Conservation (phyloP, 1,139 yeast species). For the Saccharomyces hybrid region DNA sequence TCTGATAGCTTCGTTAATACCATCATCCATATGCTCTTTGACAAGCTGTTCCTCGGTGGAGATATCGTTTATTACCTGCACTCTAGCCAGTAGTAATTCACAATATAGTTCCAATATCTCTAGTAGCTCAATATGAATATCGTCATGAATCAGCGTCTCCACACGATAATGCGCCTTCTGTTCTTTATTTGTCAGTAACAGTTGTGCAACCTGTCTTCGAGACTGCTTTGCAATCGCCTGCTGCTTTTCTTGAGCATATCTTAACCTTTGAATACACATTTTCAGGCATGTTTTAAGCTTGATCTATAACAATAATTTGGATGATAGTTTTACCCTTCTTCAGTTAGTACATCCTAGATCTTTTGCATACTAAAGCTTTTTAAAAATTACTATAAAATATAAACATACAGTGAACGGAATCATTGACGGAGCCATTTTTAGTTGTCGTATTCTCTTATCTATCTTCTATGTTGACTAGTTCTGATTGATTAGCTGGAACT, state of each 20-base stretch:
- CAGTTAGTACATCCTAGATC: neutral
- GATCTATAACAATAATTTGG: constrained; percentile 13
- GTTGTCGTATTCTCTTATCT: neutral
- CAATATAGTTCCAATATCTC: constrained; percentile 80
- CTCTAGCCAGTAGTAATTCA: constrained; percentile 72
- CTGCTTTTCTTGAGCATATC: constrained; percentile 76
- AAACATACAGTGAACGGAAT: neutral
- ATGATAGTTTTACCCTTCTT: neutral
- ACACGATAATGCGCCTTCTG: constrained; percentile 80
- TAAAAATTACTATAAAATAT: neutral
- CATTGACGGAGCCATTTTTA: neutral
- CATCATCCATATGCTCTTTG: constrained; percentile 28
- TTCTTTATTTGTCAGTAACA: constrained; percentile 64
- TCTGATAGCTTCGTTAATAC: constrained; percentile 58
- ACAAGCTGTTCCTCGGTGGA: constrained; percentile 30
- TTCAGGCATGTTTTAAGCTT: constrained; percentile 64
- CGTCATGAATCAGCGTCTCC: constrained; percentile 80
- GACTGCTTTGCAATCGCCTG: constrained; percentile 76
- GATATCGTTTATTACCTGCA: constrained; percentile 40
- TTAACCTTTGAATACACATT: constrained; percentile 74
- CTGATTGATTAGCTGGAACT: neutral
- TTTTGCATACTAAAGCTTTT: neutral
- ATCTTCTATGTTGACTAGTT: neutral
- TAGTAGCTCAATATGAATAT: constrained; percentile 70
- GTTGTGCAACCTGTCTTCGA: constrained; percentile 64